Percentiles rank a stretch among this genome's conserved stretches.
Conservation (phyloP, 169 alveolate species). For the Eimeria tenella region DNA sequence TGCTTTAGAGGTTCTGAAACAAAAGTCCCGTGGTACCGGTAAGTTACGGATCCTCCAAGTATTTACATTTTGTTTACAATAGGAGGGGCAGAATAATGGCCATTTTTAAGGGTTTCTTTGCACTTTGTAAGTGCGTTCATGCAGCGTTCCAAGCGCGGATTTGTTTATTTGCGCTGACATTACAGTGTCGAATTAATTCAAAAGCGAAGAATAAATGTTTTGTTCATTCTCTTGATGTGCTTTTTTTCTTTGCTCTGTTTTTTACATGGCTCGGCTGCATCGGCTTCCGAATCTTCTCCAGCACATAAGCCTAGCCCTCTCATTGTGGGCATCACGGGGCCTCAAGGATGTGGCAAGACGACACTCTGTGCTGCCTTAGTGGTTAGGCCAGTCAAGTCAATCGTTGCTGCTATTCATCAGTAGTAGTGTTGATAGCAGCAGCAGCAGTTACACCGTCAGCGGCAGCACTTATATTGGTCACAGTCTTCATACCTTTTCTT, state of each 20-base stretch:
- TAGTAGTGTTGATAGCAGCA: neutral
- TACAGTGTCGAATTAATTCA: no score
- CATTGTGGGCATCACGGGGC: slow-evolving; percentile 63
- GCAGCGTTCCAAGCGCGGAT: no score
- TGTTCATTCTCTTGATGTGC: neutral
- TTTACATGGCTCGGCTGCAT: no score
- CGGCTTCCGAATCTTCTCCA: neutral
- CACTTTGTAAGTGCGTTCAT: no score
- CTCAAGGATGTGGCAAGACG: slow-evolving; percentile 71
- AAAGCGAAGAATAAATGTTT: neutral
- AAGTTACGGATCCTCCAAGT: neutral
- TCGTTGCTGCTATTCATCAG: neutral
- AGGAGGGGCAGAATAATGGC: no score
- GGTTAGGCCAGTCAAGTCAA: neutral
- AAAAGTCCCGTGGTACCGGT: neutral
- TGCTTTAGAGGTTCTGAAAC: slow-evolving; percentile 36
- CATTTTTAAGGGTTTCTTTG: no score
- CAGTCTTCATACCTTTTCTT: neutral
- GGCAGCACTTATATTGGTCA: neutral
- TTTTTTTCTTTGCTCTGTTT: neutral
- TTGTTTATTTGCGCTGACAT: no score
- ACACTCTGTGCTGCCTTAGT: slow-evolving; percentile 40
- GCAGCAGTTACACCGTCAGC: neutral
- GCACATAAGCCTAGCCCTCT: neutral
- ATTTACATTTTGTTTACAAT: no score